phyloP scores from a whole-genome alignment of 768 basidiomycete species.

The Amanita muscaria region DNA sequence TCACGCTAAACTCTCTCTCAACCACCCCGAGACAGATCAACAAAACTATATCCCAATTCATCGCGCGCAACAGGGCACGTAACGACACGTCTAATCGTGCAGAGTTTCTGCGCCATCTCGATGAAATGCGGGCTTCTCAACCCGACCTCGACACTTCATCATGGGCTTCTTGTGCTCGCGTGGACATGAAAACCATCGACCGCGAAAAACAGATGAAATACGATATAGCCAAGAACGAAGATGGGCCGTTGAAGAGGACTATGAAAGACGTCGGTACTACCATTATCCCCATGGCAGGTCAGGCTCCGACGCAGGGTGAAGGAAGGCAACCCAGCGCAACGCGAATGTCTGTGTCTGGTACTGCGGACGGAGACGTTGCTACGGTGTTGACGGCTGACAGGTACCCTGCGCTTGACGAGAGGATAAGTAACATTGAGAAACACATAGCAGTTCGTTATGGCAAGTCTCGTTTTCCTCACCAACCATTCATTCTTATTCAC shows the following conservation, averaged over 20 bases:
- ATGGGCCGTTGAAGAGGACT: constrained; percentile 63
- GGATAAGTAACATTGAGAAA: constrained; percentile 57
- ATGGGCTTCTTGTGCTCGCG: constrained; percentile 58
- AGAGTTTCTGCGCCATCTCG: constrained; percentile 59
- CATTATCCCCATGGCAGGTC: too few species aligned
- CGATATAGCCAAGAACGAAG: constrained; percentile 79
- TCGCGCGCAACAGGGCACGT: constrained; percentile 60
- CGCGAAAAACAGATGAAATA: constrained; percentile 79
- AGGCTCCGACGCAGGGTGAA: too few species aligned
- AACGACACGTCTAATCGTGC: constrained; percentile 71
- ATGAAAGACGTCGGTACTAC: constrained; percentile 26
- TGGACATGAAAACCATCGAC: constrained; percentile 62
- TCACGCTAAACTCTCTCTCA: constrained; percentile 7
- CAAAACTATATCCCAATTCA: constrained; percentile 62
- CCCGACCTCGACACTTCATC: constrained; percentile 9
- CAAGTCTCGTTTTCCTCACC: constrained; percentile 22
- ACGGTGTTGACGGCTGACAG: constrained; percentile 27
- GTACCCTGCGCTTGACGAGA: constrained; percentile 56
- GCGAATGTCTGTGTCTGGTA: not conserved
- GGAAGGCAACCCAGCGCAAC: too few species aligned
- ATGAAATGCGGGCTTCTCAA: constrained; percentile 42
- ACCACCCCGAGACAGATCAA: constrained; percentile 37
- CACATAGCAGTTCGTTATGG: constrained; percentile 73
- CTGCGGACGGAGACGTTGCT: constrained; percentile 12
- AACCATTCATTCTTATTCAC: not conserved